Percentiles rank a stretch among this genome's conserved stretches.
phyloP scores from a whole-genome alignment of 352 stramenopile species.

The Phytophthora pini region DNA sequence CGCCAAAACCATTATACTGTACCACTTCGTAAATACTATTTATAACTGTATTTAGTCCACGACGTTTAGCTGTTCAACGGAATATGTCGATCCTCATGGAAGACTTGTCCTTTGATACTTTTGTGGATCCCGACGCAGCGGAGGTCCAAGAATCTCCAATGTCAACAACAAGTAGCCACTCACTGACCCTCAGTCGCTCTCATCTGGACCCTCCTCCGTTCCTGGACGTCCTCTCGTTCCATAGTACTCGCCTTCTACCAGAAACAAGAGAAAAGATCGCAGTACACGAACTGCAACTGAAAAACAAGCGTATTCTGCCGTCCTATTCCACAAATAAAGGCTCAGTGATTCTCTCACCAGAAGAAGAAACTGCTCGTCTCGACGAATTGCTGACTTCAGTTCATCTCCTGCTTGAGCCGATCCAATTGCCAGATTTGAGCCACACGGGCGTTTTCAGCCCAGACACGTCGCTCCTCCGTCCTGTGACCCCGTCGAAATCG shows the following conservation, averaged over 20 bases:
- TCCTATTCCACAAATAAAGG: conserved; percentile 3
- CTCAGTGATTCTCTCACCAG: neutral
- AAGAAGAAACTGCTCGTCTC: conserved; percentile 26
- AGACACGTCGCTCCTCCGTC: conserved; percentile 18
- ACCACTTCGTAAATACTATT: too few relatives aligned
- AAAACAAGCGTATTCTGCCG: conserved; percentile 5
- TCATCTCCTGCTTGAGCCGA: conserved; percentile 64
- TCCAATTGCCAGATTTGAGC: conserved; percentile 62
- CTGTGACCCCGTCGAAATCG: conserved; percentile 19
- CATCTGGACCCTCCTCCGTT: conserved; percentile 47
- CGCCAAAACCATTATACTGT: too few relatives aligned
- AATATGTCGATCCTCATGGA: neutral
- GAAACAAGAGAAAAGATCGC: conserved; percentile 43
- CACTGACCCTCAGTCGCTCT: conserved; percentile 2
- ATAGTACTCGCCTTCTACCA: conserved; percentile 61
- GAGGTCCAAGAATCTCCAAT: neutral
- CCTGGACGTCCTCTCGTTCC: conserved; percentile 69
- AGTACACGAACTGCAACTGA: conserved; percentile 16
- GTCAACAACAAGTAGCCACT: conserved; percentile 8
- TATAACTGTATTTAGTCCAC: too few relatives aligned
- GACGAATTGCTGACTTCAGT: conserved; percentile 48
- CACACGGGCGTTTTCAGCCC: conserved; percentile 58
- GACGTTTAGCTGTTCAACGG: too few relatives aligned
- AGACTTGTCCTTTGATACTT: neutral
- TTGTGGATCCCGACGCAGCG: neutral